Conservation (phyloP, 2,329 filamentous ascomycete genomes). For the Colletotrichum sp. region DNA sequence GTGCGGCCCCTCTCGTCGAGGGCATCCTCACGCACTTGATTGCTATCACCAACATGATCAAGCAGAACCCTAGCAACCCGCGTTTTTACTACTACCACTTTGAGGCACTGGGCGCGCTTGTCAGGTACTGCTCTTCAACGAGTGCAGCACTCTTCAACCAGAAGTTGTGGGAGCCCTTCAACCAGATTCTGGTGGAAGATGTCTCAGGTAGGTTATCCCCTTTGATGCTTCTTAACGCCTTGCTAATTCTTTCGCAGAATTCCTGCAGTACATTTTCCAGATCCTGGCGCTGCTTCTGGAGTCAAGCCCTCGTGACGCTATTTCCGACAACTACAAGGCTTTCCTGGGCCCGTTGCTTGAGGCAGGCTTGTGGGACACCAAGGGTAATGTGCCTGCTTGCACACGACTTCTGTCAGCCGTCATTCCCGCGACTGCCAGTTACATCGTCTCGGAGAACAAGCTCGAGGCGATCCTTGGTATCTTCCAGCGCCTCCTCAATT, state of each 20-base stretch:
- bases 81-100: conserved; percentile 99
- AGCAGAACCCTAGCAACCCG: conserved; percentile 94
- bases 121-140: conserved; percentile 72
- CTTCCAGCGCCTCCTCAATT: conserved; percentile 86
- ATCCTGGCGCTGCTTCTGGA: conserved; percentile 91
- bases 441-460: conserved; percentile 80
- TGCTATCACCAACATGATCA: conserved; percentile 89
- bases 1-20: conserved; percentile 75
- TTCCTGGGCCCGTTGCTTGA: conserved; percentile 80
- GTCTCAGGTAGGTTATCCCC: conserved; percentile 67
- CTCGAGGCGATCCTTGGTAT: conserved; percentile 90
- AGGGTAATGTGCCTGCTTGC: conserved; percentile 91
- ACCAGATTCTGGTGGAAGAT: conserved; percentile 78
- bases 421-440: conserved; percentile 75
- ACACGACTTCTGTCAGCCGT: conserved; percentile 85
- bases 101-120: conserved; percentile 88
- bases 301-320: conserved; percentile 76
- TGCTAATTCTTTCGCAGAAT: conserved; percentile 65
- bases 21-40: conserved; percentile 83
- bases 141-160: conserved; percentile 79
- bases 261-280: conserved; percentile 96
- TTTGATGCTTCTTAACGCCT: neutral
- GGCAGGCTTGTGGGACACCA: conserved; percentile 87
- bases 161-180: conserved; percentile 83
- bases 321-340: conserved; percentile 81